Base-by-base conservation (phyloP, 768 basidiomycete species). In the Podaxis rugospora region DNA sequence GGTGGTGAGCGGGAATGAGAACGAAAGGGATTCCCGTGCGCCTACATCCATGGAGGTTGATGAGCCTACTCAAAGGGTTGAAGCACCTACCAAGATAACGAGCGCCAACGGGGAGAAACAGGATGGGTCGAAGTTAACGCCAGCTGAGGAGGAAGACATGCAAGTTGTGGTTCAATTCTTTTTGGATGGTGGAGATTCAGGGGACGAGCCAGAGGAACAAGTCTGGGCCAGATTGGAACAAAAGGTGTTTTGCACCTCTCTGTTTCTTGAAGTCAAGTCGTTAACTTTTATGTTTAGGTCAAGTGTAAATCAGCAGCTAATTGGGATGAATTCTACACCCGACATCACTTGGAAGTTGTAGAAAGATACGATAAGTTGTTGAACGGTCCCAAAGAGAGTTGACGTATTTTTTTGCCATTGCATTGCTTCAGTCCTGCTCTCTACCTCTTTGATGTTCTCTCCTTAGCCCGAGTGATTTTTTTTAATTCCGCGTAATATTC, bases 321-420 rank as follows among this genome's bases (percentile, higher is more conserved):
- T 49, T 87, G 85, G 85, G 76, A 78, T 47, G 74, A 74, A 35
- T 86, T 85, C 66, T 85, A 85, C 65, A 72, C 73, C 42, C 70
- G 73, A 32, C 75, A 83, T 61, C 68, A 77, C 53, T 61, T 70
- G 18, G 71, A 77, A 44, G 78, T 85, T 23, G 73, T 74, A 57
- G 66, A 69, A 51, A 75, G 78, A 35, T 82, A 80, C 51, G 70
- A 77, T 32, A 66, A 69, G 51, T 63, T 70, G 23, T 44, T 67
- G 32, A 53, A 40, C 37, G 36, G 36, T 16, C 14, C 16, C 14
- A 13, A 50, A 50, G 36, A 23, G 21, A 6, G 5, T 11, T 23
- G 5, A 23, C 21, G 27, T 21, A 7, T 10, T 14, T 49, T 7
- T 23, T 6, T 49, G 47, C 23, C 14, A 25, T 49, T 23, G 7